A percentile compares a stretch with the other conserved stretches of the same genome.
Conservation (phyloP, 108 stramenopile genomes). For the Schizochytrium sp. region DNA sequence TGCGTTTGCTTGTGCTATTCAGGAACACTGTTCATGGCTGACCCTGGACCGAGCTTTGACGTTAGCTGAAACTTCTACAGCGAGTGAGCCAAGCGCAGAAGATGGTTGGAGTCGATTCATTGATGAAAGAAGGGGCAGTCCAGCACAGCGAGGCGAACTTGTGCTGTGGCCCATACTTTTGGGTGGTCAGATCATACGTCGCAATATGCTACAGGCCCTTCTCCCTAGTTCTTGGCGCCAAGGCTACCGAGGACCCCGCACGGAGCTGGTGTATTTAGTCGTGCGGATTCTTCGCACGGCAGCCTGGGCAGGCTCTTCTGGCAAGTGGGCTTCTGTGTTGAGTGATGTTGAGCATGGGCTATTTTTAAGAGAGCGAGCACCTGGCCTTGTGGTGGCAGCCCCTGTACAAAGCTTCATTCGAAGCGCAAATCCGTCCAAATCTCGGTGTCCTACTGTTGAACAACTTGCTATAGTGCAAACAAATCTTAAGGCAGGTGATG, state of each 20-base stretch:
- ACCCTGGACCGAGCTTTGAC: not conserved
- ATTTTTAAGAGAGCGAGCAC: not conserved
- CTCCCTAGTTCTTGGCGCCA: not conserved
- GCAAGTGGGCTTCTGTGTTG: not conserved
- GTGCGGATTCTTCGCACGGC: not conserved
- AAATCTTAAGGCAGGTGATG: not conserved
- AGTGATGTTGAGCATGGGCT: conserved; percentile 28
- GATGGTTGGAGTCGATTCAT: not conserved
- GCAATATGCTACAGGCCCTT: not conserved
- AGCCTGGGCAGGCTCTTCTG: not conserved
- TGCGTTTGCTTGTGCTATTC: not conserved
- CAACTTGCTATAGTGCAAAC: conserved; percentile 36
- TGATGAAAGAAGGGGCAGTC: not conserved
- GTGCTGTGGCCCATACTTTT: not conserved
- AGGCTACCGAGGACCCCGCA: not conserved
- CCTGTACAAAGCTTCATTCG: not conserved
- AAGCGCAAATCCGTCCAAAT: not conserved
- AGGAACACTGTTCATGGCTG: not conserved
- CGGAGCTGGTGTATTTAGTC: not conserved
- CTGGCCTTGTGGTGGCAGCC: not conserved
- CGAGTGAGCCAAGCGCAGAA: not conserved
- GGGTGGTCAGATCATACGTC: not conserved
- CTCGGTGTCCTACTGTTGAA: not conserved
- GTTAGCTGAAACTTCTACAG: not conserved
- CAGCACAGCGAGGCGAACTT: conserved; percentile 3